phyloP scores from a whole-genome alignment of 805 yeast genomes.

The Starmerella powellii region DNA sequence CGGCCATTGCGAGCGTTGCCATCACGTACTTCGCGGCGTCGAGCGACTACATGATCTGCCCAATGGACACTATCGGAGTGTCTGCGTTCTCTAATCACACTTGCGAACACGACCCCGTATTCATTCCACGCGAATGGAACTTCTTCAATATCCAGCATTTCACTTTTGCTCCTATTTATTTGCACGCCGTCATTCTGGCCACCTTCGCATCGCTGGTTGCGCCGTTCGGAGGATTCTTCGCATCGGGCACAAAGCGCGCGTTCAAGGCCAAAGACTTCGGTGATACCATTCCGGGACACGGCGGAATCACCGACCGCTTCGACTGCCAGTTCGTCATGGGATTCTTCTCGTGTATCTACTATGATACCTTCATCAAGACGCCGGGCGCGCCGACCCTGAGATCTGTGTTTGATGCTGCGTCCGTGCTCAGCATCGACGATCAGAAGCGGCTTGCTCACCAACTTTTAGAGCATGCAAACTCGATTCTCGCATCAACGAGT shows the following conservation, averaged over 20 bases:
- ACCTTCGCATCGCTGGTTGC: constrained; percentile 95
- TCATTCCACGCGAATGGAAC: constrained; percentile 63
- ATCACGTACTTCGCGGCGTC: constrained; percentile 53
- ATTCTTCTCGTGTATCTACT: constrained; percentile 80
- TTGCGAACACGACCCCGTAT: constrained; percentile 85
- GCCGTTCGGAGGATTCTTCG: constrained; percentile 97
- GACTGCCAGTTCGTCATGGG: constrained; percentile 99
- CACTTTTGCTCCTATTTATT: constrained; percentile 71
- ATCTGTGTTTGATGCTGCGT: constrained; percentile 57
- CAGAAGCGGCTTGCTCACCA: constrained; percentile 8
- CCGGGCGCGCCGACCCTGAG: constrained; percentile 44
- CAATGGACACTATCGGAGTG: constrained; percentile 48
- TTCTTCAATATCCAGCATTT: constrained; percentile 34
- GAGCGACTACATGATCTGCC: constrained; percentile 74
- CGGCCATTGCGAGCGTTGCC: constrained; percentile 59
- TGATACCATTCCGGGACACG: constrained; percentile 97
- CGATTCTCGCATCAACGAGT: neutral
- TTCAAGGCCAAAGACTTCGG: constrained; percentile 96
- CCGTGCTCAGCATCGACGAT: constrained; percentile 13
- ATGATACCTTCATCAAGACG: constrained; percentile 79
- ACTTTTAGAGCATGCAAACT: neutral
- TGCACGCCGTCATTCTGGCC: constrained; percentile 76
- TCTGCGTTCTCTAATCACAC: constrained; percentile 49
- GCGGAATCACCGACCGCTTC: constrained; percentile 94
- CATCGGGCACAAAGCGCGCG: constrained; percentile 93